phyloP scores from a whole-genome alignment of 2,329 filamentous ascomycete genomes.

The Colletotrichum cordylinicola region DNA sequence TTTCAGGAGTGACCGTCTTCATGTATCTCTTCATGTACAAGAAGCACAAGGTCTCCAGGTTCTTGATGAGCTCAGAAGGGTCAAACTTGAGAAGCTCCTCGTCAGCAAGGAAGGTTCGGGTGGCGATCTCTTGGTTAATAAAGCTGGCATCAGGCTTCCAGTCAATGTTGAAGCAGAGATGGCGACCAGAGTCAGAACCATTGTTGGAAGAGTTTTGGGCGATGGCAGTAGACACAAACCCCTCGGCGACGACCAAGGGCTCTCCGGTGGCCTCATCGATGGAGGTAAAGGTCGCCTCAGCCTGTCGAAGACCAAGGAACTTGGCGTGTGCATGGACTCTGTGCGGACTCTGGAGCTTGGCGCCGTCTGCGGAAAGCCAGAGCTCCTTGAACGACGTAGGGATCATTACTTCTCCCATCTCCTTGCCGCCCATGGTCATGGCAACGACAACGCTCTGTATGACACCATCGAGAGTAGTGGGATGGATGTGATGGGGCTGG shows the following conservation, averaged over 20 bases:
- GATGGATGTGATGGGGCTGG: neutral
- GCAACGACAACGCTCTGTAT: neutral
- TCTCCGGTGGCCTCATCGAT: neutral
- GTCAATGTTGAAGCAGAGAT: neutral
- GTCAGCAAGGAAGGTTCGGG: neutral
- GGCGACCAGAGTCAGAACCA: neutral
- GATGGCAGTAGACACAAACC: neutral
- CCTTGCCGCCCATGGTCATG: neutral
- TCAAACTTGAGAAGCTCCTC: neutral
- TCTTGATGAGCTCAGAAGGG: neutral
- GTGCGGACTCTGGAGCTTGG: neutral
- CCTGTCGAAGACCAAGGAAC: neutral
- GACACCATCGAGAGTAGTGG: neutral
- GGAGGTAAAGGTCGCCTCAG: neutral
- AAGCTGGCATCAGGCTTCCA: neutral
- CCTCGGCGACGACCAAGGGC: neutral
- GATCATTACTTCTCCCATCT: neutral
- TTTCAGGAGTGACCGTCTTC: neutral
- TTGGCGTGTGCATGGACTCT: neutral
- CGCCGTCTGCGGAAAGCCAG: neutral
- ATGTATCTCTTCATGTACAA: neutral
- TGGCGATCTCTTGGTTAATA: neutral
- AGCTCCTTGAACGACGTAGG: neutral
- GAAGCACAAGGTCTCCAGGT: neutral
- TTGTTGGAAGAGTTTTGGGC: neutral